Conservation (phyloP, 345 rosid species). For the Pelargonium nanum region DNA sequence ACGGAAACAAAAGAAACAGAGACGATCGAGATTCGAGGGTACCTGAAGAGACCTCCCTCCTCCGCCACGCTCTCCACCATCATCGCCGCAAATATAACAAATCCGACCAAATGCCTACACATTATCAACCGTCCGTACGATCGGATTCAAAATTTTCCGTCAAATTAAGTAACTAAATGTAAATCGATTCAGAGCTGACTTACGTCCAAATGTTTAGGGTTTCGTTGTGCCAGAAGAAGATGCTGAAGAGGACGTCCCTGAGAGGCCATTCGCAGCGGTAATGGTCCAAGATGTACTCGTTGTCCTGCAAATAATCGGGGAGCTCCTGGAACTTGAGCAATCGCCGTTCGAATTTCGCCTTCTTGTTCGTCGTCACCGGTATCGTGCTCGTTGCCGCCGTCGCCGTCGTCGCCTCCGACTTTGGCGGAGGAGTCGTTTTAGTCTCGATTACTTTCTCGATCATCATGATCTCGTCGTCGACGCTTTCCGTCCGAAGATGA, state of each 20-base stretch:
- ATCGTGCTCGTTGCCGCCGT: conserved; percentile 7
- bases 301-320: conserved; percentile 75
- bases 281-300: conserved; percentile 77
- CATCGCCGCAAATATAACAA: conserved; percentile 54
- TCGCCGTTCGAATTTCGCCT: conserved; percentile 31
- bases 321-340: conserved; percentile 64
- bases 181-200: conserved; percentile 9
- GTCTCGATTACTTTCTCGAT: not conserved
- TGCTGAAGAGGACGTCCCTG: conserved; percentile 61
- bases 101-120: conserved; percentile 68
- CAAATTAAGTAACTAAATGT: not conserved
- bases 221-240: conserved; percentile 86
- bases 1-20: not conserved
- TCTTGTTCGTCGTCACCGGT: conserved; percentile 1
- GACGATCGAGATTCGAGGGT: no score
- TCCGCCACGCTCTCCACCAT: conserved; percentile 54
- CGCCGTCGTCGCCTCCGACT: conserved; percentile 3
- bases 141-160: not conserved
- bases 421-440: no score
- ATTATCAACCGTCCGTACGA: no score
- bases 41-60: conserved; percentile 44
- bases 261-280: conserved; percentile 93
- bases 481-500: no score
- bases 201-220: conserved; percentile 95
- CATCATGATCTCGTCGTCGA: not conserved